Conservation (phyloP, 495 filamentous ascomycete species). For the Trichoderma orchidacearum region DNA sequence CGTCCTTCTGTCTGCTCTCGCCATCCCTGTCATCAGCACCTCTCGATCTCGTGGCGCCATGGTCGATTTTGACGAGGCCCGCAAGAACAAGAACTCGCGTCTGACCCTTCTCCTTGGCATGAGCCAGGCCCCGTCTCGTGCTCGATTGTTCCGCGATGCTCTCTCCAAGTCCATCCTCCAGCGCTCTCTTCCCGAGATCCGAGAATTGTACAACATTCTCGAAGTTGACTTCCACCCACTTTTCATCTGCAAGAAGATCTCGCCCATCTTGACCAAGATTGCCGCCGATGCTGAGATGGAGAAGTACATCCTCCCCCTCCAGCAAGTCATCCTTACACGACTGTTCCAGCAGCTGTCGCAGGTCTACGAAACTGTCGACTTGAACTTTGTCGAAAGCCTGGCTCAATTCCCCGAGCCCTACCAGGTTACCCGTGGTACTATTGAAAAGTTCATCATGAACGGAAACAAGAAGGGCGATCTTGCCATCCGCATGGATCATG, state of each 20-base stretch:
- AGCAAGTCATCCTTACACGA: conserved; percentile 95
- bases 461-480: conserved; percentile 99
- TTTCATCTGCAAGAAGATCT: conserved; percentile 98
- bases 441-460: conserved; percentile 99
- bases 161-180: conserved; percentile 87
- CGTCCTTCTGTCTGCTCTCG: conserved; percentile 86
- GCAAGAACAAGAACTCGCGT: conserved; percentile 97
- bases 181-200: conserved; percentile 83
- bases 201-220: conserved; percentile 92
- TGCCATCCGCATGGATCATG: conserved; percentile 90
- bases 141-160: conserved; percentile 86
- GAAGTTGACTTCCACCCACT: conserved; percentile 98
- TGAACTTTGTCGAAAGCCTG: conserved; percentile 84
- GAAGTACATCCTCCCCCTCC: conserved; percentile 85
- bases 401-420: conserved; percentile 95
- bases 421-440: conserved; percentile 79
- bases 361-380: conserved; percentile 95
- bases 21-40: conserved; percentile 98
- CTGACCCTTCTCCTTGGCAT: conserved; percentile 94
- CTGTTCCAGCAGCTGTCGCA: conserved; percentile 98
- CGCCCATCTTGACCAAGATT: conserved; percentile 87
- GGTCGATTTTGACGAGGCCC: conserved; percentile 90
- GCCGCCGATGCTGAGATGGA: conserved; percentile 92
- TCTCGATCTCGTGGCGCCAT: conserved; percentile 89
- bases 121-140: conserved; percentile 74